Percentiles rank a stretch among this genome's conserved stretches.
phyloP scores from a whole-genome alignment of 768 basidiomycete genomes.

The Lactifluus echinatus region DNA sequence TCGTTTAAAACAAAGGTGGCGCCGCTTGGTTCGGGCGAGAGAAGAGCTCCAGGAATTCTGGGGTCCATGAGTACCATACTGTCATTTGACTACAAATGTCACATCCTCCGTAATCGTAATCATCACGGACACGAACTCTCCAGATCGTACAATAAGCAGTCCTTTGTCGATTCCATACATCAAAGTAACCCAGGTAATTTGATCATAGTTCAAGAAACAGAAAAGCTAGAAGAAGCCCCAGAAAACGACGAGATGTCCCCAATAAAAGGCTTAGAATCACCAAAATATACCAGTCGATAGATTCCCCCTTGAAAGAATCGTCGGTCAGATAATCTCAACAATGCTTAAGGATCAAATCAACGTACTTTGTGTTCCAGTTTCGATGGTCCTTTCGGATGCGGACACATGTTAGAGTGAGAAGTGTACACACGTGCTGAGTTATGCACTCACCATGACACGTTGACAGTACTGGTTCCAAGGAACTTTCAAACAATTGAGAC shows the following conservation, averaged over 20 bases:
- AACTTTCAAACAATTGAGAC: slow-evolving; percentile 28
- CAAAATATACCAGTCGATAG: slow-evolving; percentile 64
- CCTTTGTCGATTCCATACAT: not conserved
- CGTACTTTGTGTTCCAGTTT: slow-evolving; percentile 48
- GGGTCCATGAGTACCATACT: not conserved
- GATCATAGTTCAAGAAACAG: slow-evolving; percentile 31
- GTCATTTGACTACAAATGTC: not conserved
- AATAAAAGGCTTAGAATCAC: slow-evolving; percentile 63
- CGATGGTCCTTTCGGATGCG: slow-evolving; percentile 44
- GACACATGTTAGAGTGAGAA: slow-evolving; percentile 1
- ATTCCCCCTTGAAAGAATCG: slow-evolving; percentile 41
- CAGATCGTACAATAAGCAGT: not conserved
- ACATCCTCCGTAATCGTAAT: not conserved
- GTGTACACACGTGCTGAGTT: not conserved
- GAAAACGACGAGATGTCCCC: slow-evolving; percentile 57
- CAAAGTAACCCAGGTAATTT: not conserved
- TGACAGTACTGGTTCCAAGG: slow-evolving; percentile 54
- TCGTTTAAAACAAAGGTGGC: not conserved
- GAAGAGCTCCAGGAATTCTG: slow-evolving; percentile 3
- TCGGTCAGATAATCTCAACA: not conserved
- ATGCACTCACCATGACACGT: slow-evolving; percentile 49
- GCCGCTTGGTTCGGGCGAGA: not conserved
- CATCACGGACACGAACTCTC: too few species aligned
- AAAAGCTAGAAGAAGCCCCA: slow-evolving; percentile 55
- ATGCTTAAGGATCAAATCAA: not conserved